Evolutionary conservation across 75 land plant genomes (phyloP).

Genomic region (Chamaecyparis obtusa): DNA sequence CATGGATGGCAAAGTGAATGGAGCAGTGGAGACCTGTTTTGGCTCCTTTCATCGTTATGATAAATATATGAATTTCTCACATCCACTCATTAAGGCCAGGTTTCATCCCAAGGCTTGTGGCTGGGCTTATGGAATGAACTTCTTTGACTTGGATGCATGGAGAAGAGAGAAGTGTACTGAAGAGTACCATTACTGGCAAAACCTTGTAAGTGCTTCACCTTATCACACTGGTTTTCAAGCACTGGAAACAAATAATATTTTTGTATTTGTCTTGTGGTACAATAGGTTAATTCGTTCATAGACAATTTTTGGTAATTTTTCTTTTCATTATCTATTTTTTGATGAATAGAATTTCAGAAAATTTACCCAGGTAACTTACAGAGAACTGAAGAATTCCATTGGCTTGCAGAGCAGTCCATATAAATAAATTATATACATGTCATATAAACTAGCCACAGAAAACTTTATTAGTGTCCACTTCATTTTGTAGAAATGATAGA

Average conservation of each 20-base stretch:
- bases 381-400: background rate
- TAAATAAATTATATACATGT: background rate
- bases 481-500: background rate
- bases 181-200: slow-evolving; percentile 77
- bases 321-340: background rate
- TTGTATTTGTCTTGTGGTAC: background rate
- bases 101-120: slow-evolving; percentile 64
- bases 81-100: slow-evolving; percentile 52
- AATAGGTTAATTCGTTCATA: background rate
- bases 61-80: slow-evolving; percentile 72
- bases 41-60: slow-evolving; percentile 58
- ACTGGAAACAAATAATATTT: background rate
- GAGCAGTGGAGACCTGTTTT: slow-evolving; percentile 70
- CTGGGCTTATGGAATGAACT: slow-evolving; percentile 83
- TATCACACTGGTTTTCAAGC: background rate
- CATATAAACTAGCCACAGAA: background rate
- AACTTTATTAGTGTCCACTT: background rate
- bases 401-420: background rate
- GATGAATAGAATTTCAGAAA: background rate
- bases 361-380: background rate
- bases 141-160: slow-evolving; percentile 75
- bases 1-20: slow-evolving; percentile 79
- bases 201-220: slow-evolving; percentile 29
- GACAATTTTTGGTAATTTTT: background rate
- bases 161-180: slow-evolving; percentile 73